phyloP scores from a whole-genome alignment of 192 early-diverging fungal species.

The Phlyctochytrium planicorne region DNA sequence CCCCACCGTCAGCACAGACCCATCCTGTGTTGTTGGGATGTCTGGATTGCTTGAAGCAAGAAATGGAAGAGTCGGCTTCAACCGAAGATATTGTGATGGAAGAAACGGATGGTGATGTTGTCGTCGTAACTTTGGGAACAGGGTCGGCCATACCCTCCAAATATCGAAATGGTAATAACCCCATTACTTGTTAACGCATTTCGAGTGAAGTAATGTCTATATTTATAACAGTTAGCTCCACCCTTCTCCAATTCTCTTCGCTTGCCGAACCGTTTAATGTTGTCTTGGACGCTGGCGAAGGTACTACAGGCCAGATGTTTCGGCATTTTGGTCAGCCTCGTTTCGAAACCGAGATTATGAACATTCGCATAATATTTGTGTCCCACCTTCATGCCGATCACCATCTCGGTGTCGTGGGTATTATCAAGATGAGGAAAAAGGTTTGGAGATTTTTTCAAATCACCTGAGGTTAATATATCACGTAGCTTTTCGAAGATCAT shows the following conservation, averaged over 20 bases:
- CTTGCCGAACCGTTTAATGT: no score
- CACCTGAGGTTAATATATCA: neutral
- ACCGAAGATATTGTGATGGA: no score
- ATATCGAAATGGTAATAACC: slow-evolving; percentile 78
- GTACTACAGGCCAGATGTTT: slow-evolving; percentile 79
- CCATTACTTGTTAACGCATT: no score
- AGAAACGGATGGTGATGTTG: slow-evolving; percentile 30
- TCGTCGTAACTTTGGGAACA: slow-evolving; percentile 81
- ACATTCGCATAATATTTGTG: slow-evolving; percentile 76
- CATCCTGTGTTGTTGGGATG: no score
- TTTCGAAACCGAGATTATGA: slow-evolving; percentile 34
- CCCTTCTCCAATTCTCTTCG: slow-evolving; percentile 65
- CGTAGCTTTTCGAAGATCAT: no score
- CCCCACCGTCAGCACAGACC: no score
- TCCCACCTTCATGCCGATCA: slow-evolving; percentile 99
- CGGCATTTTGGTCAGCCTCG: slow-evolving; percentile 61
- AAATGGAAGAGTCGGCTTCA: no score
- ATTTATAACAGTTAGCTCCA: slow-evolving; percentile 87
- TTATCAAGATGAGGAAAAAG: slow-evolving; percentile 50
- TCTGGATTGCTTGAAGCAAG: no score
- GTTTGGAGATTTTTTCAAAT: neutral
- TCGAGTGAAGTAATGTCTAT: neutral
- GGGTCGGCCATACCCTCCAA: slow-evolving; percentile 85
- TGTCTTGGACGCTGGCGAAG: slow-evolving; percentile 89
- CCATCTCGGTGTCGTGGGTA: slow-evolving; percentile 78